Evolutionary conservation across 2,329 filamentous ascomycete genomes (phyloP).

Genomic region (Ophiostoma sp.): DNA sequence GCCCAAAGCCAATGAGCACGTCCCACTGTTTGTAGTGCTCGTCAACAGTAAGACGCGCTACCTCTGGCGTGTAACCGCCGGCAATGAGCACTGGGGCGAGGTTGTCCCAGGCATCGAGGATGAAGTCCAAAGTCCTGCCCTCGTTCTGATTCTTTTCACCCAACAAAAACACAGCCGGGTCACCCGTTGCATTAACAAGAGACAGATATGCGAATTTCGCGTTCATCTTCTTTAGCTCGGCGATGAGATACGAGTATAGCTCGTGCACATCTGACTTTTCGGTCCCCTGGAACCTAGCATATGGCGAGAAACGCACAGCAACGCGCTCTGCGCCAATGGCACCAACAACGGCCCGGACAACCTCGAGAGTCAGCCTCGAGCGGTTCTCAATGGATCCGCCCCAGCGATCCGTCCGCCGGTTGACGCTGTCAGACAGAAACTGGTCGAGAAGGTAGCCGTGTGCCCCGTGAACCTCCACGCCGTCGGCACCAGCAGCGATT

Average conservation of each 20-base stretch:
- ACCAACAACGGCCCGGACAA: slow-evolving; percentile 57
- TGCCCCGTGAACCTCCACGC: slow-evolving; percentile 72
- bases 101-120: slow-evolving; percentile 36
- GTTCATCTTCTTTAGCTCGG: slow-evolving; percentile 36
- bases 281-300: slow-evolving; percentile 58
- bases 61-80: slow-evolving; percentile 33
- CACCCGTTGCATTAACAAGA: slow-evolving; percentile 50
- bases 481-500: slow-evolving; percentile 65
- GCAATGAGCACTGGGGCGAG: slow-evolving; percentile 37
- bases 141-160: slow-evolving; percentile 42
- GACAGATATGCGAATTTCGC: slow-evolving; percentile 52
- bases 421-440: slow-evolving; percentile 69
- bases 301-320: slow-evolving; percentile 57
- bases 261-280: slow-evolving; percentile 41
- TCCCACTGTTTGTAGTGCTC: slow-evolving; percentile 34
- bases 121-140: slow-evolving; percentile 36
- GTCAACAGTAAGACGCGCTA: slow-evolving; percentile 35
- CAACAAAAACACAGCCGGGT: slow-evolving; percentile 42
- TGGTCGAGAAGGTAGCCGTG: slow-evolving; percentile 74
- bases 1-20: slow-evolving; percentile 42
- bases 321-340: slow-evolving; percentile 53
- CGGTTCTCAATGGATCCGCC: slow-evolving; percentile 73
- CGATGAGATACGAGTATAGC: slow-evolving; percentile 12
- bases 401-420: slow-evolving; percentile 67
- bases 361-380: slow-evolving; percentile 65